These are phyloP conservation scores for Geoglossum glabrum DNA, from an alignment of 495 filamentous ascomycete genomes.

Conservation along the genomic window DNA sequence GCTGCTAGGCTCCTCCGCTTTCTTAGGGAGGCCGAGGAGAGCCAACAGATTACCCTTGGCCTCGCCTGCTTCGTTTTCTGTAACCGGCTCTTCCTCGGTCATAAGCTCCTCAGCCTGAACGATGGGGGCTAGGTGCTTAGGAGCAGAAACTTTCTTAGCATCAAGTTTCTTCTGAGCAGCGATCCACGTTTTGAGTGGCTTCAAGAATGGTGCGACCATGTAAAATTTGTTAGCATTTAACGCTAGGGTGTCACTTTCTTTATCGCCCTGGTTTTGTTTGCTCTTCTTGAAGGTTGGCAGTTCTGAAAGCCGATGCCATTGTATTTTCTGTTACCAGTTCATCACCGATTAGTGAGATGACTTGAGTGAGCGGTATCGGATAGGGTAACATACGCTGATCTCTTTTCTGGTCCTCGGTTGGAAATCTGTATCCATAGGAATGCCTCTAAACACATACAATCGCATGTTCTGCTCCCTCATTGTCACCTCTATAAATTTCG, in stretches of 20 bases:
- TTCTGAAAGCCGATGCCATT: slow-evolving; percentile 79
- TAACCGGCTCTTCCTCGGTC: neutral
- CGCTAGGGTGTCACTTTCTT: slow-evolving; percentile 27
- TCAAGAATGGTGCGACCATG: slow-evolving; percentile 89
- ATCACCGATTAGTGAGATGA: neutral
- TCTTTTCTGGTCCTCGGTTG: slow-evolving; percentile 84
- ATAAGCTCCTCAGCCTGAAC: neutral
- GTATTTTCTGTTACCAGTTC: slow-evolving; percentile 34
- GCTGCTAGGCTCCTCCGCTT: slow-evolving; percentile 2
- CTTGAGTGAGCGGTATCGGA: neutral
- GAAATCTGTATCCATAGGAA: slow-evolving; percentile 70
- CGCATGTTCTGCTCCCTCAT: slow-evolving; percentile 86
- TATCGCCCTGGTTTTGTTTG: slow-evolving; percentile 33
- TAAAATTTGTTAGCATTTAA: slow-evolving; percentile 74
- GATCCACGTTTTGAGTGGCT: slow-evolving; percentile 78
- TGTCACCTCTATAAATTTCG: slow-evolving; percentile 64
- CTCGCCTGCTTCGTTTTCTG: slow-evolving; percentile 5
- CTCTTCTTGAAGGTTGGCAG: slow-evolving; percentile 63
- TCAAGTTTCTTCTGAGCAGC: slow-evolving; percentile 55
- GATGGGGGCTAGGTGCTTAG: neutral
- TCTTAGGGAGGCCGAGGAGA: slow-evolving; percentile 3
- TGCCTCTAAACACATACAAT: slow-evolving; percentile 72
- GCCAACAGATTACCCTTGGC: slow-evolving; percentile 3
- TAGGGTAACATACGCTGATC: slow-evolving; percentile 37
- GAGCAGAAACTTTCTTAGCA: slow-evolving; percentile 15